A percentile compares a stretch with the other conserved stretches of the same genome.
Conservation (phyloP, 345 rosid genomes). For the Populus deltoides region DNA sequence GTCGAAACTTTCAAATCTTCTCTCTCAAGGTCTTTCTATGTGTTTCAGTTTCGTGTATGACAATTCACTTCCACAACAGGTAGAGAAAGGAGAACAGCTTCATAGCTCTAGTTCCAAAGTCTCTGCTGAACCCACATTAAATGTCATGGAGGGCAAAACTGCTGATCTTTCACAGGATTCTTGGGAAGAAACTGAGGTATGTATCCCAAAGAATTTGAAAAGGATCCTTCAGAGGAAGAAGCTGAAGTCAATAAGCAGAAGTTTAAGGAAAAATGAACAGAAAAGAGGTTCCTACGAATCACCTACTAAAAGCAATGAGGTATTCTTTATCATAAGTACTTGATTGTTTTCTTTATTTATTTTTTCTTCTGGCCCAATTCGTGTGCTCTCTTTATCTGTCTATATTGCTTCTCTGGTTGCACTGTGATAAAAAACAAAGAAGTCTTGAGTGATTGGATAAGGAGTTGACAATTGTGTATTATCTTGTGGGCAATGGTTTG, state of each 20-base stretch:
- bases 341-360: neutral
- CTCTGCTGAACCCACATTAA: conserved; percentile 36
- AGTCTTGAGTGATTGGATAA: neutral
- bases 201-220: conserved; percentile 21
- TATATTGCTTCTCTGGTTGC: neutral
- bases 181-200: conserved; percentile 17
- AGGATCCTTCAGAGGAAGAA: conserved; percentile 20
- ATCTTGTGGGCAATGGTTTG: neutral
- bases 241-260: conserved; percentile 14
- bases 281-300: conserved; percentile 24
- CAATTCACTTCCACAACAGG: conserved; percentile 30
- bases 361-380: neutral
- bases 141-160: conserved; percentile 25
- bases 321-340: conserved; percentile 11
- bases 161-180: conserved; percentile 11
- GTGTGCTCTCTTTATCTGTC: neutral
- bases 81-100: conserved; percentile 34
- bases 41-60: neutral
- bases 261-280: conserved; percentile 27
- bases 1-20: neutral
- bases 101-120: conserved; percentile 27
- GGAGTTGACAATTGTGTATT: neutral
- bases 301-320: conserved; percentile 37
- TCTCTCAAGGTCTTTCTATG: neutral
- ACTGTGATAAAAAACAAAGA: neutral